phyloP scores from a whole-genome alignment of 2,329 filamentous ascomycete genomes.

The Paraconiothyrium sp. region DNA sequence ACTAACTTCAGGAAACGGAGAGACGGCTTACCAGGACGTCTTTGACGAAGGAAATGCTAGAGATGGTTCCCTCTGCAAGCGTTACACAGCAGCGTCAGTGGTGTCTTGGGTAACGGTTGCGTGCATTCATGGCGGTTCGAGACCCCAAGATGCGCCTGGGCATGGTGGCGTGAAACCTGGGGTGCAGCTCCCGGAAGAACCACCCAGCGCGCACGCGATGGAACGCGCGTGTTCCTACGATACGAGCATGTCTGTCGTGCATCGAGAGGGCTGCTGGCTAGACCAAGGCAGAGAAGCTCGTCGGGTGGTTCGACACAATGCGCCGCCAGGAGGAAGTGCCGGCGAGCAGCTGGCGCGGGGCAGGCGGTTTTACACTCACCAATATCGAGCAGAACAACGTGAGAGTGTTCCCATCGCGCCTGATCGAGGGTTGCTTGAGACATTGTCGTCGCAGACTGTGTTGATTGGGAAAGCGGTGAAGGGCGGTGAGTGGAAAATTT shows the following conservation, averaged over 20 bases:
- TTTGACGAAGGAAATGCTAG: conserved; percentile 85
- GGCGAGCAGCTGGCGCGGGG: conserved; percentile 5
- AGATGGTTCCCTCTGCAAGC: conserved; percentile 77
- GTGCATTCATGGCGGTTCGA: conserved; percentile 23
- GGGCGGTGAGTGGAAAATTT: conserved; percentile 45
- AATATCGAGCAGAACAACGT: conserved; percentile 67
- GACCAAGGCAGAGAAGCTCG: conserved; percentile 21
- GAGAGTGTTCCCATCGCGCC: conserved; percentile 48
- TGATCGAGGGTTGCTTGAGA: conserved; percentile 37
- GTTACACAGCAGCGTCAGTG: conserved; percentile 39
- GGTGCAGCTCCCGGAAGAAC: conserved; percentile 32
- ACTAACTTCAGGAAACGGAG: conserved; percentile 28
- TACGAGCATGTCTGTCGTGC: conserved; percentile 23
- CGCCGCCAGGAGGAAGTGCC: conserved; percentile 25
- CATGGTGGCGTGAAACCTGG: conserved; percentile 38
- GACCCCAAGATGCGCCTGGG: conserved; percentile 26
- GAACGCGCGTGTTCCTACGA: conserved; percentile 21
- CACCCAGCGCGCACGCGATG: conserved; percentile 13
- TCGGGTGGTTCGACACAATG: conserved; percentile 15
- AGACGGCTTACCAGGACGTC: conserved; percentile 75
- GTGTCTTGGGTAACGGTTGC: conserved; percentile 29
- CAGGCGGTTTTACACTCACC: conserved; percentile 56
- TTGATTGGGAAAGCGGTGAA: conserved; percentile 38
- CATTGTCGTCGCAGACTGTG: conserved; percentile 38
- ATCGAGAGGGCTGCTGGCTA: conserved; percentile 30